phyloP scores from a whole-genome alignment of 768 basidiomycete species.

The Roridomyces roridus region DNA sequence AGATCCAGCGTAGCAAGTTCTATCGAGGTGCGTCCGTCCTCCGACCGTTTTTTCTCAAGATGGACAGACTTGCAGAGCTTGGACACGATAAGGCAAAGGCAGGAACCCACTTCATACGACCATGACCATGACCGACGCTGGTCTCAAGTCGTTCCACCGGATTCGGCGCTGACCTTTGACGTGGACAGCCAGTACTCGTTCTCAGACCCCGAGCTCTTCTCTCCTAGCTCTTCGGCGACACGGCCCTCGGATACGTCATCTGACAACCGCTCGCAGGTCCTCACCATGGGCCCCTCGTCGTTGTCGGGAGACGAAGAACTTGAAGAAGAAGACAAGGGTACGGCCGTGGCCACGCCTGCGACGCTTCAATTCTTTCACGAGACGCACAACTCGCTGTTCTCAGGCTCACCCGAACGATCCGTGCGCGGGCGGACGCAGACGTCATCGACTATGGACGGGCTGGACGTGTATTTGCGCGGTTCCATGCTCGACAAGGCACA shows the following conservation, averaged over 20 bases:
- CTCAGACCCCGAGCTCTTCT: constrained; percentile 51
- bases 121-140: constrained; percentile 43
- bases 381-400: constrained; percentile 27
- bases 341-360: no score
- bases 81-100: constrained; percentile 18
- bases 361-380: constrained; percentile 37
- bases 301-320: constrained; percentile 28
- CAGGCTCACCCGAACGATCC: constrained; percentile 4
- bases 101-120: constrained; percentile 9
- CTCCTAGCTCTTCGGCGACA: constrained; percentile 38
- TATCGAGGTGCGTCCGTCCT: no score
- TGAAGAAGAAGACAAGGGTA: no score
- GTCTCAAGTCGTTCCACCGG: constrained; percentile 64
- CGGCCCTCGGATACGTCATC: no score
- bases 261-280: constrained; percentile 32
- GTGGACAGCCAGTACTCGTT: constrained; percentile 60
- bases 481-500: constrained; percentile 35
- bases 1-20: no score
- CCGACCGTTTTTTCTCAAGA: no score
- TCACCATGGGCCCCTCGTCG: constrained; percentile 28
- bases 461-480: constrained; percentile 43
- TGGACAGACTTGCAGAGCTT: no score
- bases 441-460: constrained; percentile 44
- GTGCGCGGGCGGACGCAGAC: constrained; percentile 34
- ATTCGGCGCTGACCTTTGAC: constrained; percentile 62